Evolutionary conservation across 768 basidiomycete genomes (phyloP).

Genomic region (Cyclocybe aegerita): DNA sequence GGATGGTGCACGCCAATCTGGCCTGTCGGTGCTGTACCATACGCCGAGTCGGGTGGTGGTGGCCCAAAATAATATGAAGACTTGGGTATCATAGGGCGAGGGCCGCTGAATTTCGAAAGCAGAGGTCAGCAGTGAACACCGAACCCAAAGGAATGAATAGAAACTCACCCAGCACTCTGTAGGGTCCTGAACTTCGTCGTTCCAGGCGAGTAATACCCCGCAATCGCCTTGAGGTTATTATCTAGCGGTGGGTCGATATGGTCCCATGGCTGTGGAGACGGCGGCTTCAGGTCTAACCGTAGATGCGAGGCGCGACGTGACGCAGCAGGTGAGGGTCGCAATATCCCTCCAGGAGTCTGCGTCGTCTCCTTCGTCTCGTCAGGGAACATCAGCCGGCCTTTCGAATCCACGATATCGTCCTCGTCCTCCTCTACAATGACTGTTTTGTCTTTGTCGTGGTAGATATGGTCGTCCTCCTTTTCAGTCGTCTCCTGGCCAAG

Average conservation of each 20-base stretch:
- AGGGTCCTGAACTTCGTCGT: slow-evolving; percentile 41
- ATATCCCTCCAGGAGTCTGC: background rate
- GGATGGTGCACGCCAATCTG: slow-evolving; percentile 89
- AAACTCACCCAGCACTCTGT: slow-evolving; percentile 43
- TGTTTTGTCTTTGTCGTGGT: slow-evolving; percentile 9
- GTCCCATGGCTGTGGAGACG: slow-evolving; percentile 71
- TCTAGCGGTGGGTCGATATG: slow-evolving; percentile 47
- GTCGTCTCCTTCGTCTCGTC: slow-evolving; percentile 17
- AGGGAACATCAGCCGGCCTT: slow-evolving; percentile 23
- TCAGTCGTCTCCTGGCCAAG: background rate
- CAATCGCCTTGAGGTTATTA: slow-evolving; percentile 33
- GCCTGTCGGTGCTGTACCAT: slow-evolving; percentile 77
- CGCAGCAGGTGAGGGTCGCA: slow-evolving; percentile 17
- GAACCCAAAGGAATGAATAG: slow-evolving; percentile 6
- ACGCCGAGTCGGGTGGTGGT: slow-evolving; percentile 74
- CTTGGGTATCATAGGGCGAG: slow-evolving; percentile 61
- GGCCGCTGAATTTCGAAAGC: slow-evolving; percentile 19
- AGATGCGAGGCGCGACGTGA: slow-evolving; percentile 43
- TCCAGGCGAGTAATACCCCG: slow-evolving; percentile 43
- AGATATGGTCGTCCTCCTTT: slow-evolving; percentile 7
- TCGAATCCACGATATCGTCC: slow-evolving; percentile 22
- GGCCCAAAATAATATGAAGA: slow-evolving; percentile 87
- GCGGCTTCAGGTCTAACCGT: slow-evolving; percentile 46
- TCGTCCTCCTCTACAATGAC: slow-evolving; percentile 17
- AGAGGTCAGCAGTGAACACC: slow-evolving; percentile 8